Conservation (phyloP, 345 rosid species). For the Salix exigua region DNA sequence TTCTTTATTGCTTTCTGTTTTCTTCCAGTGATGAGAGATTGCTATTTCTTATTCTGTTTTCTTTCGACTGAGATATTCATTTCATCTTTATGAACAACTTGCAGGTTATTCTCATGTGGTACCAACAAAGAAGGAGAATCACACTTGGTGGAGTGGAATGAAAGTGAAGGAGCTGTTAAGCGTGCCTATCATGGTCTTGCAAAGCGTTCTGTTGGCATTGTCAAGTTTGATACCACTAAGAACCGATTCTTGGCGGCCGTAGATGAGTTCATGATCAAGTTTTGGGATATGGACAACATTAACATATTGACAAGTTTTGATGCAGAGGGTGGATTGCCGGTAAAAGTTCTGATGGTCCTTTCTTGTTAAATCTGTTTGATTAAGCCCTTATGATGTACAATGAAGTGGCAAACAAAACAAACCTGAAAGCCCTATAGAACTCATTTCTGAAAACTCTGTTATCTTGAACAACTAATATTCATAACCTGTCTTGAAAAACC, state of each 20-base stretch:
- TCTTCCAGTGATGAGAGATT: conserved; percentile 4
- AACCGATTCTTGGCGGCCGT: conserved; percentile 82
- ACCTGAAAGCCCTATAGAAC: not conserved
- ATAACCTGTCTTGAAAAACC: not conserved
- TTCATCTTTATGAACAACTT: conserved; percentile 16
- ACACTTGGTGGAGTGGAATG: conserved; percentile 82
- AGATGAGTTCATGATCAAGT: conserved; percentile 69
- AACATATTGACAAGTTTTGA: conserved; percentile 53
- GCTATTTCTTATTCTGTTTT: not conserved
- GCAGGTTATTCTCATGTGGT: conserved; percentile 76
- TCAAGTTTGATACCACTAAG: conserved; percentile 83
- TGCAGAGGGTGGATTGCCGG: conserved; percentile 84
- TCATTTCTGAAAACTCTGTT: not conserved
- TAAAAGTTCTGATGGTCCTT: conserved; percentile 25
- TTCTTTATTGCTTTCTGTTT: conserved; percentile 8
- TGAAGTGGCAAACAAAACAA: not conserved
- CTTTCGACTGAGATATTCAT: not conserved
- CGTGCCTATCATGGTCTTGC: conserved; percentile 62
- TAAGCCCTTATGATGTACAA: not conserved
- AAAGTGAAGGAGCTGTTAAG: conserved; percentile 77
- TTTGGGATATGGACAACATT: conserved; percentile 77
- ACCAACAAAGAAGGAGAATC: conserved; percentile 83
- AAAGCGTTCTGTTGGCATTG: conserved; percentile 61
- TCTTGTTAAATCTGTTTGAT: conserved; percentile 6
- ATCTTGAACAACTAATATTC: not conserved